These are phyloP conservation scores for Penicillium oxalicum DNA, from an alignment of 2,329 filamentous ascomycete genomes.

Conservation along the genomic window DNA sequence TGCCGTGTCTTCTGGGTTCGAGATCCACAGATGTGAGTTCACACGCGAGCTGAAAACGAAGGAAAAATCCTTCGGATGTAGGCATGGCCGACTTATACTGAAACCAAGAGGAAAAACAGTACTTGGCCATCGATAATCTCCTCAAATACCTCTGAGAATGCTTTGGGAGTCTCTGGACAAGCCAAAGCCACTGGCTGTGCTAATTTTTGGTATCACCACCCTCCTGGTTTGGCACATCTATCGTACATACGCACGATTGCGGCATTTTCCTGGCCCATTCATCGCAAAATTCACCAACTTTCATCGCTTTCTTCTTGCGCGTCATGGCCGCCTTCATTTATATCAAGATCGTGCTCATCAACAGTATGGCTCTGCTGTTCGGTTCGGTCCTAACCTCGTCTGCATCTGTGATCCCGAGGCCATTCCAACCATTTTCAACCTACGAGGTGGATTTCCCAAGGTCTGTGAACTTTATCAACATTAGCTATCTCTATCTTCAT, in stretches of 20 bases:
- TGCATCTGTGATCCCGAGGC: not conserved
- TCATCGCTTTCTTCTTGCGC: not conserved
- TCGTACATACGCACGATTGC: not conserved
- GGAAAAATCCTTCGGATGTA: not conserved
- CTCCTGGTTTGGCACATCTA: not conserved
- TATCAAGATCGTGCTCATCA: not conserved
- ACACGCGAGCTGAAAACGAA: not conserved
- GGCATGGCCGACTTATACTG: not conserved
- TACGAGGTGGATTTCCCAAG: not conserved
- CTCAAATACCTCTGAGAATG: not conserved
- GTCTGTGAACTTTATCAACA: not conserved
- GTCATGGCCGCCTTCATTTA: not conserved
- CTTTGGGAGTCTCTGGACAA: not conserved
- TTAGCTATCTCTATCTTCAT: not conserved
- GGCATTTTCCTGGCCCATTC: not conserved
- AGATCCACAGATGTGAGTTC: not conserved
- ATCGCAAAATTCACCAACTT: not conserved
- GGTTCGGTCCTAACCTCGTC: not conserved
- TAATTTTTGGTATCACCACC: not conserved
- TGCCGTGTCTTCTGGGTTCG: not conserved
- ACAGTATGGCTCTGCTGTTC: not conserved
- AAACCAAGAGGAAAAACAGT: not conserved
- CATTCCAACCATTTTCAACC: not conserved
- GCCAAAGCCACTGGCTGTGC: not conserved
- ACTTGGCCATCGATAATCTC: not conserved